Percentiles rank a stretch among this genome's conserved stretches.
These are phyloP conservation scores for Fusarium ramigenum DNA, from an alignment of 2,329 filamentous ascomycete genomes.

Conservation along the genomic window DNA sequence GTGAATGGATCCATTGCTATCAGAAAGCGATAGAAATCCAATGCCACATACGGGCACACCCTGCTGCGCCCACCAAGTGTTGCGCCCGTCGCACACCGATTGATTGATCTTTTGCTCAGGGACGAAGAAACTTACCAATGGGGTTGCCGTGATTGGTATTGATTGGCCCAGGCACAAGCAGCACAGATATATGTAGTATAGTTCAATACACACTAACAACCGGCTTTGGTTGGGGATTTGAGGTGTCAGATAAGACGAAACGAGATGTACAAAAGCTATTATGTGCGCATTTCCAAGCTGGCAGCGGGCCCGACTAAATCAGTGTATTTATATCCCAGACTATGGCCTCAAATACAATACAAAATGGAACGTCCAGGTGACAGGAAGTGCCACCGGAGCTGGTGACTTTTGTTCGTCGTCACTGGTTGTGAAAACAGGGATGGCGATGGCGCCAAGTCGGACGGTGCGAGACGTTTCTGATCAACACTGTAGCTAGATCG, in stretches of 20 bases:
- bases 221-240: not conserved
- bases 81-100: constrained; percentile 42
- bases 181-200: not conserved
- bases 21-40: constrained; percentile 30
- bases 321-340: constrained; percentile 21
- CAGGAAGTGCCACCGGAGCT: constrained; percentile 33
- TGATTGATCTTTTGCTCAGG: constrained; percentile 33
- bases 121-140: constrained; percentile 41
- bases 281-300: not conserved
- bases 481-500: constrained; percentile 34
- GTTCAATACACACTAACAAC: not conserved
- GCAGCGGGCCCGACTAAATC: not conserved
- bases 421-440: constrained; percentile 43
- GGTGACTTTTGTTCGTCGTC: constrained; percentile 41
- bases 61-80: constrained; percentile 27
- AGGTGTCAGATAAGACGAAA: constrained; percentile 1
- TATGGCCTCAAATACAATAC: constrained; percentile 10
- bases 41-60: constrained; percentile 28
- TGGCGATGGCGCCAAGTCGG: constrained; percentile 38
- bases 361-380: constrained; percentile 39
- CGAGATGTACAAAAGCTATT: constrained; percentile 5
- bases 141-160: constrained; percentile 35
- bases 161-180: constrained; percentile 16
- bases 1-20: constrained; percentile 31
- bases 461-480: constrained; percentile 31